Evolutionary conservation across 2,329 filamentous ascomycete species (phyloP), one percentile per base, ranked within the genome.

Genomic region (Teratosphaeria destructans): DNA sequence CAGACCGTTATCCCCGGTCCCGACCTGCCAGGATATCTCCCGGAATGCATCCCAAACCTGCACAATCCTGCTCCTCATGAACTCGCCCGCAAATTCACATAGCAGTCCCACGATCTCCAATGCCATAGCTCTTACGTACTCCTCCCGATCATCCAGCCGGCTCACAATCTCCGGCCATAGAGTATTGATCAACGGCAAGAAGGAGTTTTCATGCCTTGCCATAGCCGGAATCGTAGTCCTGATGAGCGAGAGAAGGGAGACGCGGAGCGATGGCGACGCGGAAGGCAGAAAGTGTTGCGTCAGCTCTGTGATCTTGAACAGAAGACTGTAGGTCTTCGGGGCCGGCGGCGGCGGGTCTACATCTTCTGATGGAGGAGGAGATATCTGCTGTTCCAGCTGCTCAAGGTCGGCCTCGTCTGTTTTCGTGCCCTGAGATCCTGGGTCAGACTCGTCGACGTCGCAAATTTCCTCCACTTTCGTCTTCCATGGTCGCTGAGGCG

Each of bases 251-350:
- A 99, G 82, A 3, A 99, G 81, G 0, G 87, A 89, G 34, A 85
- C 85, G 49, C 93, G 86, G 8, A 99, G 81, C 11, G 84, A 82
- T 0, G 92, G 85, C 0, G 90, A 92, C 0, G 89, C 86, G 0
- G 90, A 92, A 5, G 93, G 91, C 11, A 99, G 82, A 73, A 96
- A 94, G 71, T 96, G 87, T 69, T 96, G 92, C 5, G 91, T 93
- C 0, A 95, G 84, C 55, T 83, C 83, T 27, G 91, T 85, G 59
- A 99, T 94, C 60, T 86, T 87, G 37, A 90, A 81, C 3, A 97
- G 82, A 11, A 96, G 81, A n/a, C 80, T 80, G 72, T 95, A 95
- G 0, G 89, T 89, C 64, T 88, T 87, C 54, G 88, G 88, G 39
- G 82, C 75, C 0, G 86, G 85, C n/a, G 85, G 84, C 23, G 82